phyloP scores from a whole-genome alignment of 139 green algal genomes.

The Haematococcus sp. region DNA sequence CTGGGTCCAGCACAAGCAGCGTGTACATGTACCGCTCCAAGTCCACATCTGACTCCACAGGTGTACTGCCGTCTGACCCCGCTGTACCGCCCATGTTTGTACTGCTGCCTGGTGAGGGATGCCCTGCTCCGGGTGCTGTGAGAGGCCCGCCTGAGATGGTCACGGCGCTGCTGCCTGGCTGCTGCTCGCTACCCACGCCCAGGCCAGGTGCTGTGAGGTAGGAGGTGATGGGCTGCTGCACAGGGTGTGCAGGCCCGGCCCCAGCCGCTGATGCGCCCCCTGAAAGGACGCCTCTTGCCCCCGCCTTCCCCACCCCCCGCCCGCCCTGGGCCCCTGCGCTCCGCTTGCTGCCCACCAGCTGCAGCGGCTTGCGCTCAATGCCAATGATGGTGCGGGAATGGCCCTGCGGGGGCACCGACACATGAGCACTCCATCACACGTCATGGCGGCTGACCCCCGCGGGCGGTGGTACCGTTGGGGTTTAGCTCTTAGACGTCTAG shows the following conservation, averaged over 20 bases:
- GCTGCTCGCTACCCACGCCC: neutral
- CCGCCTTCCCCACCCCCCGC: too few relatives aligned
- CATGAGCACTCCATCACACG: too few relatives aligned
- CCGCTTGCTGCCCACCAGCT: neutral
- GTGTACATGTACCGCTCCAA: conserved; percentile 14
- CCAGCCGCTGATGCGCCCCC: too few relatives aligned
- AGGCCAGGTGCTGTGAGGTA: too few relatives aligned
- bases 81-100: neutral
- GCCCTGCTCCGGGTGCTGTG: neutral
- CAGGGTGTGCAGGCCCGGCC: too few relatives aligned
- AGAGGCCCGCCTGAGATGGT: too few relatives aligned
- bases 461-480: too few relatives aligned
- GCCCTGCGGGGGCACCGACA: conserved; percentile 27
- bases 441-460: too few relatives aligned
- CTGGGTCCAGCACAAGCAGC: conserved; percentile 46
- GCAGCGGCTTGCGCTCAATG: conserved; percentile 39
- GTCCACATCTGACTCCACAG: neutral
- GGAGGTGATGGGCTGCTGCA: too few relatives aligned
- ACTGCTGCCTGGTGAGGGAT: neutral
- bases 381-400: conserved; percentile 73
- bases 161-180: too few relatives aligned
- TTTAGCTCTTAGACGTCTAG: too few relatives aligned
- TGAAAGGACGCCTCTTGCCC: too few relatives aligned
- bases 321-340: neutral
- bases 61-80: neutral